phyloP scores from a whole-genome alignment of 1,139 yeast genomes.

The Geotrichum restrictum region DNA sequence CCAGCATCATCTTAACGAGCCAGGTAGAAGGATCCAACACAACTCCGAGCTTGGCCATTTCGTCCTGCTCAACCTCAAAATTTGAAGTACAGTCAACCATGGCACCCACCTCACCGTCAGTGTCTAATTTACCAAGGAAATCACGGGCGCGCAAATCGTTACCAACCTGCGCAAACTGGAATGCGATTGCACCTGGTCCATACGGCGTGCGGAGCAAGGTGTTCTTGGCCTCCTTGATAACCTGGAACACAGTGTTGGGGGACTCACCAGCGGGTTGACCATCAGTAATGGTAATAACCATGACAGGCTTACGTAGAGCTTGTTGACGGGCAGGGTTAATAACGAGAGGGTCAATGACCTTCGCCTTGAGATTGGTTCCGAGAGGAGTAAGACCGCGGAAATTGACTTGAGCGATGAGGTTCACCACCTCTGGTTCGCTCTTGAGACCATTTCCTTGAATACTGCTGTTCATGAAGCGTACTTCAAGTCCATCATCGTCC shows the following conservation, averaged over 20 bases:
- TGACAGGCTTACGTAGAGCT: slow-evolving; percentile 34
- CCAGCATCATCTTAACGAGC: slow-evolving; percentile 36
- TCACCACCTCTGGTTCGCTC: slow-evolving; percentile 32
- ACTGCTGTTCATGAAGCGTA: slow-evolving; percentile 36
- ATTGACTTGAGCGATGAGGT: slow-evolving; percentile 30
- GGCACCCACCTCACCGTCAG: slow-evolving; percentile 35
- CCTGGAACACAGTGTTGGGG: slow-evolving; percentile 30
- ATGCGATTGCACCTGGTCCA: slow-evolving; percentile 37
- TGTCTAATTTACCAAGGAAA: slow-evolving; percentile 34
- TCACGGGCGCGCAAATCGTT: slow-evolving; percentile 37
- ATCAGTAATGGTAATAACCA: slow-evolving; percentile 36
- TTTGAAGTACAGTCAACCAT: slow-evolving; percentile 38
- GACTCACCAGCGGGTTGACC: slow-evolving; percentile 39
- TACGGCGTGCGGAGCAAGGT: slow-evolving; percentile 28
- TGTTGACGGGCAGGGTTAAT: slow-evolving; percentile 31
- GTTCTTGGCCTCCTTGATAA: slow-evolving; percentile 33
- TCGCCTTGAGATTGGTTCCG: slow-evolving; percentile 32
- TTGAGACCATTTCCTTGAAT: slow-evolving; percentile 33
- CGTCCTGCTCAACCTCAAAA: slow-evolving; percentile 39
- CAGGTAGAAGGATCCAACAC: slow-evolving; percentile 35
- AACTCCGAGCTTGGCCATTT: slow-evolving; percentile 37
- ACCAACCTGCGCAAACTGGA: slow-evolving; percentile 40
- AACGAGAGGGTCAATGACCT: slow-evolving; percentile 37
- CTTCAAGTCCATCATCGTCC: slow-evolving; percentile 38
- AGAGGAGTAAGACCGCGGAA: slow-evolving; percentile 39